phyloP scores from a whole-genome alignment of 257 asterid species.

The Striga asiatica region DNA sequence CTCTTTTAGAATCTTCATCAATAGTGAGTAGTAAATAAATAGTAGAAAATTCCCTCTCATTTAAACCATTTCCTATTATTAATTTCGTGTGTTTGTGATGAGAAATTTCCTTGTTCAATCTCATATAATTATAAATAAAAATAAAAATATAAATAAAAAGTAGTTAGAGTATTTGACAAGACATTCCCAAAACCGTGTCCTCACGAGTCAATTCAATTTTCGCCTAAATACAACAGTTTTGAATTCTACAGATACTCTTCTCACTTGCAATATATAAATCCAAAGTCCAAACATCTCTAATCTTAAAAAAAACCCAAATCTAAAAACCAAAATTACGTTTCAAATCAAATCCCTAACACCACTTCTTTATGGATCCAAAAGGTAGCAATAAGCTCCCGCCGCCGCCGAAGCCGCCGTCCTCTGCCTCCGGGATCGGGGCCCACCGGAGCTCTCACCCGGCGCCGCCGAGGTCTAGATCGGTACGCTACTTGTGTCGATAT shows the following conservation, averaged over 20 bases:
- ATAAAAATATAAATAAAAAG: background rate
- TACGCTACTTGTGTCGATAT: background rate
- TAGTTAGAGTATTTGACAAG: background rate
- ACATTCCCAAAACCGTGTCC: background rate
- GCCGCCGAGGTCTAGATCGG: background rate
- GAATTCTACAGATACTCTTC: background rate
- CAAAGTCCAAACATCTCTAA: background rate
- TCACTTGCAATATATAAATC: background rate
- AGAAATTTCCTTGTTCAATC: no score
- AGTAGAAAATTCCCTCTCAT: no score
- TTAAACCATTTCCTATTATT: no score
- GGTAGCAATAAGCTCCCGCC: constrained; percentile 10
- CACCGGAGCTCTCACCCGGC: background rate
- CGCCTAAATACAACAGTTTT: background rate
- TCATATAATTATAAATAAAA: no score
- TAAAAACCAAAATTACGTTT: background rate
- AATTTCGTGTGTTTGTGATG: no score
- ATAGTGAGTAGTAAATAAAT: no score
- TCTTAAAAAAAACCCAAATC: background rate
- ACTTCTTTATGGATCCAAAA: constrained; percentile 5
- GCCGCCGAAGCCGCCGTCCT: constrained; percentile 10
- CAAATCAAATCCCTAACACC: background rate
- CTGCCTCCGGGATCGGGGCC: background rate
- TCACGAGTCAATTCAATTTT: background rate
- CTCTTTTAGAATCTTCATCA: no score